Percentiles rank a stretch among this genome's conserved stretches.
phyloP scores from a whole-genome alignment of 2,329 filamentous ascomycete genomes.

The Hysterium pulicare region DNA sequence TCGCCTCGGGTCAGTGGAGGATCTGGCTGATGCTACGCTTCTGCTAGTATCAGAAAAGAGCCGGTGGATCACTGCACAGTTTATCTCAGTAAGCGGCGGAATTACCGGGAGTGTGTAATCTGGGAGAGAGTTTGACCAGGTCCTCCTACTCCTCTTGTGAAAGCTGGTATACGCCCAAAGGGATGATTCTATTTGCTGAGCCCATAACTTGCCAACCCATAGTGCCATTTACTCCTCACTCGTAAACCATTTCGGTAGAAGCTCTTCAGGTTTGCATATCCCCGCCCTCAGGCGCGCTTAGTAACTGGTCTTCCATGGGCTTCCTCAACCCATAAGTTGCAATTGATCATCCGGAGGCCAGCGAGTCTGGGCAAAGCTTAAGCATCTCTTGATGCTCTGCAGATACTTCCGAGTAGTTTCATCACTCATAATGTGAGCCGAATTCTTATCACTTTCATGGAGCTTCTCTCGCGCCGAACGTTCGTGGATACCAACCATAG shows the following conservation, averaged over 20 bases:
- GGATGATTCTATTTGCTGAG: too few species aligned
- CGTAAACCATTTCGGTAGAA: too few species aligned
- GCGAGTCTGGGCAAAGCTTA: slow-evolving; percentile 93
- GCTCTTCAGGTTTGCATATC: too few species aligned
- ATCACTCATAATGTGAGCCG: slow-evolving; percentile 95
- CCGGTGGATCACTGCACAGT: slow-evolving; percentile 43
- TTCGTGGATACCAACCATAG: slow-evolving; percentile 99
- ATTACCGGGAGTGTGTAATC: too few species aligned
- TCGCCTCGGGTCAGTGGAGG: slow-evolving; percentile 49
- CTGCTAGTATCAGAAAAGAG: slow-evolving; percentile 47
- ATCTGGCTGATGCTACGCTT: slow-evolving; percentile 52
- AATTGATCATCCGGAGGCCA: slow-evolving; percentile 92
- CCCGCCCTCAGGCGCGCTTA: too few species aligned
- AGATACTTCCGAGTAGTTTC: slow-evolving; percentile 93
- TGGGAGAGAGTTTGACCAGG: too few species aligned
- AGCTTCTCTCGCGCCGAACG: slow-evolving; percentile 92
- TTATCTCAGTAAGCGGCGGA: slow-evolving; percentile 51
- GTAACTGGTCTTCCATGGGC: too few species aligned
- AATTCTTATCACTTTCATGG: slow-evolving; percentile 70
- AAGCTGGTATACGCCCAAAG: too few species aligned
- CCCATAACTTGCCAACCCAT: too few species aligned
- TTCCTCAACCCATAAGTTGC: slow-evolving; percentile 89
- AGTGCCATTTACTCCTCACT: too few species aligned
- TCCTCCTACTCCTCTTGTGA: too few species aligned
- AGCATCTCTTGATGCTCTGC: slow-evolving; percentile 94